phyloP scores from a whole-genome alignment of 2,329 filamentous ascomycete species.

The Ophiostoma pallidulum region DNA sequence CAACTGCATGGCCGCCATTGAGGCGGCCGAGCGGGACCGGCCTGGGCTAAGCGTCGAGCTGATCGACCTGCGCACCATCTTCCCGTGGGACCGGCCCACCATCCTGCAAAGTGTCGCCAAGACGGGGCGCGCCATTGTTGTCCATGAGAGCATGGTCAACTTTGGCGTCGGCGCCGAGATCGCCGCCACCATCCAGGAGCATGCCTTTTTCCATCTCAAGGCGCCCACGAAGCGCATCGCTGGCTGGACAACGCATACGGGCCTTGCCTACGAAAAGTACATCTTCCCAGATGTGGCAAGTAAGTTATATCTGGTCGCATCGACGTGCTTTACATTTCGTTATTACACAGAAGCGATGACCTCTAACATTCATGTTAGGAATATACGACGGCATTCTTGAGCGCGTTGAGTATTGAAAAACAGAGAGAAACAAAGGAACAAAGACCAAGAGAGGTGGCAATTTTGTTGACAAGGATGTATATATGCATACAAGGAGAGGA shows the following conservation, averaged over 20 bases:
- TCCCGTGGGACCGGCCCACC: slow-evolving; percentile 81
- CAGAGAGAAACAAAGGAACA: too few species aligned
- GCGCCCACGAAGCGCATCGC: slow-evolving; percentile 78
- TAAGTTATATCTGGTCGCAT: too few species aligned
- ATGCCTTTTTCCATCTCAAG: slow-evolving; percentile 67
- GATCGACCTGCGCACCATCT: slow-evolving; percentile 79
- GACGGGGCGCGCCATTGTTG: slow-evolving; percentile 76
- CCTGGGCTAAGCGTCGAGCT: slow-evolving; percentile 74
- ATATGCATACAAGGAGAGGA: too few species aligned
- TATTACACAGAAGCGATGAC: too few species aligned
- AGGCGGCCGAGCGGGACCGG: slow-evolving; percentile 59
- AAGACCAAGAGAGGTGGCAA: too few species aligned
- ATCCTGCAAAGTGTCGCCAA: slow-evolving; percentile 76
- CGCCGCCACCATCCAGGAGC: slow-evolving; percentile 78
- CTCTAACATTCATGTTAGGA: too few species aligned
- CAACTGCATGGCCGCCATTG: slow-evolving; percentile 67
- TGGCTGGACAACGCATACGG: slow-evolving; percentile 81
- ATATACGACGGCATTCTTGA: too few species aligned
- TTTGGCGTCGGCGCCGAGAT: slow-evolving; percentile 84
- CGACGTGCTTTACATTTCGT: too few species aligned
- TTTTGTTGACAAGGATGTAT: too few species aligned
- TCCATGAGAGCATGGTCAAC: slow-evolving; percentile 89
- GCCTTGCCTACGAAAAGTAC: slow-evolving; percentile 69
- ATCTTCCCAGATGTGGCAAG: slow-evolving; percentile 78
- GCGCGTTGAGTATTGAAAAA: too few species aligned